A percentile compares a stretch with the other conserved stretches of the same genome.
phyloP scores from a whole-genome alignment of 805 yeast genomes.

The Candida taoyuanica region DNA sequence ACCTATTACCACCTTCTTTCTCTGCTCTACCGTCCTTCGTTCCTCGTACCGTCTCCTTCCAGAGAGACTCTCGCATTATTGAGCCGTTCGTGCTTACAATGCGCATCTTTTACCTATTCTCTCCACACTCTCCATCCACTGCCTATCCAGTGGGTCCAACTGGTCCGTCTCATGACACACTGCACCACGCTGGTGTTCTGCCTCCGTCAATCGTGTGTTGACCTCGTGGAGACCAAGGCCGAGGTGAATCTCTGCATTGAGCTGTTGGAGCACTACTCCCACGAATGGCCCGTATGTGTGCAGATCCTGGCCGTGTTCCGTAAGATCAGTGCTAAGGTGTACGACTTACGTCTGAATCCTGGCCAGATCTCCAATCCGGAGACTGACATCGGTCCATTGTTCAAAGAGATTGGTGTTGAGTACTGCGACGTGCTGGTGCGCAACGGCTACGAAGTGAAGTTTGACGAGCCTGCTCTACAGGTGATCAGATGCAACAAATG shows the following conservation, averaged over 20 bases:
- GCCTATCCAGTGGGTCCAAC: constrained; percentile 48
- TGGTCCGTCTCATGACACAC: constrained; percentile 41
- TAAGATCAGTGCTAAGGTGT: constrained; percentile 33
- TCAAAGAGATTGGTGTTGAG: constrained; percentile 40
- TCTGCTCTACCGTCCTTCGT: constrained; percentile 46
- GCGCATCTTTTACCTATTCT: constrained; percentile 42
- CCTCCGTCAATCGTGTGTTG: constrained; percentile 42
- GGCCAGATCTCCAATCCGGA: not conserved
- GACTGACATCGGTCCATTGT: constrained; percentile 2
- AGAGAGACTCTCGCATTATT: constrained; percentile 36
- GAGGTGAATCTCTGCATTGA: constrained; percentile 44
- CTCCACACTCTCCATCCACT: constrained; percentile 39
- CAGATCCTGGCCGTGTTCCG: constrained; percentile 41
- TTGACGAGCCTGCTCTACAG: constrained; percentile 15
- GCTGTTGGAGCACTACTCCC: constrained; percentile 41
- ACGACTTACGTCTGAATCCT: constrained; percentile 27
- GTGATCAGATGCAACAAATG: constrained; percentile 3
- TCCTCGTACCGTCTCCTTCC: constrained; percentile 41
- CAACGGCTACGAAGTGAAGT: constrained; percentile 37
- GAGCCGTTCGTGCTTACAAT: constrained; percentile 42
- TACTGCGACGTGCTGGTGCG: constrained; percentile 42
- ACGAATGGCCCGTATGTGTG: constrained; percentile 43
- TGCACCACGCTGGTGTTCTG: constrained; percentile 45
- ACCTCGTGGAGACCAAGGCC: constrained; percentile 40
- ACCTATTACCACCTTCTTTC: constrained; percentile 45